Conservation (phyloP, 78 protist genomes). For the Emiliania huxleyi region DNA sequence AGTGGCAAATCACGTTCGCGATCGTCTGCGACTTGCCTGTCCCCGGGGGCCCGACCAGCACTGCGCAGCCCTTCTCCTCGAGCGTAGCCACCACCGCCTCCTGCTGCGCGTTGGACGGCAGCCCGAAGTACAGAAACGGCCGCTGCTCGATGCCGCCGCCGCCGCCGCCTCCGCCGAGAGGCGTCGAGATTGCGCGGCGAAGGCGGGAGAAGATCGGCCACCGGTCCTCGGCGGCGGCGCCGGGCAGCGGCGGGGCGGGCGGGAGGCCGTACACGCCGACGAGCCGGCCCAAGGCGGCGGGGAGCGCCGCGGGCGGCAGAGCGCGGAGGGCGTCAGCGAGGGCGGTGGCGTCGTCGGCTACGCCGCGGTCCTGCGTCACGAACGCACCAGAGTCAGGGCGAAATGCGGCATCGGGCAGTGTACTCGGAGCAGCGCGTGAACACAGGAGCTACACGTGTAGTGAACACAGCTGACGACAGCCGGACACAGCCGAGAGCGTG, state of each 20-base stretch:
- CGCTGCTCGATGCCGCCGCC: background rate
- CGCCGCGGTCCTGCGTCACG: too few species aligned
- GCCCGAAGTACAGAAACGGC: constrained; percentile 8
- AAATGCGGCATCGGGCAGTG: too few species aligned
- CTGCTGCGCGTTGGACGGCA: constrained; percentile 16
- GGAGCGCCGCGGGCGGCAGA: background rate
- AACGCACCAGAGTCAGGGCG: too few species aligned
- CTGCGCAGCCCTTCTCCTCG: background rate
- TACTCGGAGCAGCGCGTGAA: too few species aligned
- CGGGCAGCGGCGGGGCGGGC: background rate
- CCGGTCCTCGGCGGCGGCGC: background rate
- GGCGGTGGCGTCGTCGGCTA: background rate
- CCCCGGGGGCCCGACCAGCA: constrained; percentile 17
- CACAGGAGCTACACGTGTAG: too few species aligned
- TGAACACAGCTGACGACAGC: too few species aligned
- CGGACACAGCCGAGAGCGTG: too few species aligned
- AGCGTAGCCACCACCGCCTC: background rate
- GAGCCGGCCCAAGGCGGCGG: constrained; percentile 1
- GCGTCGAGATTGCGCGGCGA: background rate
- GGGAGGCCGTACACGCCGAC: background rate
- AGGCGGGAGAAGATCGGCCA: background rate
- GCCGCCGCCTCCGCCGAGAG: background rate
- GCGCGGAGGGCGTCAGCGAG: background rate
- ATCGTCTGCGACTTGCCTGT: constrained; percentile 21
- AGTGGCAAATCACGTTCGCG: constrained; percentile 28